Conservation (phyloP, 192 early-diverging fungal genomes). For the Coemansia javaensis region DNA sequence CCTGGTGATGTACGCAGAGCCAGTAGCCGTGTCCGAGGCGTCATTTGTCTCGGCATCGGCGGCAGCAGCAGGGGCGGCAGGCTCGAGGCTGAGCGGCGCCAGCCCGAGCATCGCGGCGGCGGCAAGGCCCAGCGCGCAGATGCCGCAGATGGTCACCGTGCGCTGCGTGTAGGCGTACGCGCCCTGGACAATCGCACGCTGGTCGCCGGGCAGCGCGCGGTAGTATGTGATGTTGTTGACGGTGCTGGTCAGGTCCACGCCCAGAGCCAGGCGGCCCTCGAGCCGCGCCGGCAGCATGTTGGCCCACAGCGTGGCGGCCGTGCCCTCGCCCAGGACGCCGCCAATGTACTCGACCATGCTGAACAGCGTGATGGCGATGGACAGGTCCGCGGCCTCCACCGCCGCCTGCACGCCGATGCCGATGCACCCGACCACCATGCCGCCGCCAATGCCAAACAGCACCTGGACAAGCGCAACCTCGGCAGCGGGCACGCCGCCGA, state of each 20-base stretch:
- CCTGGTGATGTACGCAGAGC: no score
- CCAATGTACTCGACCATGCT: constrained; percentile 46
- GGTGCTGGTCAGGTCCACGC: constrained; percentile 25
- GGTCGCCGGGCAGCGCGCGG: constrained; percentile 39
- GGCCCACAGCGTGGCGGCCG: constrained; percentile 41
- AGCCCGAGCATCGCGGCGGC: constrained; percentile 38
- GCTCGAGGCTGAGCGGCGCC: constrained; percentile 8
- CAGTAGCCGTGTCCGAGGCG: no score
- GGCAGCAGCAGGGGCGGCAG: no score
- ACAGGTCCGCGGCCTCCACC: constrained; percentile 23
- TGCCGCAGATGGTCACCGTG: constrained; percentile 43
- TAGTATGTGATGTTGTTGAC: constrained; percentile 50
- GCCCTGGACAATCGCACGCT: constrained; percentile 39
- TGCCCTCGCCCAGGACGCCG: constrained; percentile 41
- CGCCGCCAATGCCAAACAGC: constrained; percentile 31
- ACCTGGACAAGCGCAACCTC: constrained; percentile 44
- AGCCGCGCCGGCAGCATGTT: constrained; percentile 39
- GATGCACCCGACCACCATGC: constrained; percentile 38
- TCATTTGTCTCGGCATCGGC: no score
- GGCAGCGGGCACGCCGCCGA: constrained; percentile 19
- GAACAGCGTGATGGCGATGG: constrained; percentile 45
- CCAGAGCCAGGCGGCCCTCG: constrained; percentile 9
- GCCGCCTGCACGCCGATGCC: constrained; percentile 45
- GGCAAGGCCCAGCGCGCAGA: constrained; percentile 35
- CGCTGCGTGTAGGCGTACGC: constrained; percentile 36